Evolutionary conservation across 2,329 filamentous ascomycete genomes (phyloP).

Genomic region (Fusarium sp.): DNA sequence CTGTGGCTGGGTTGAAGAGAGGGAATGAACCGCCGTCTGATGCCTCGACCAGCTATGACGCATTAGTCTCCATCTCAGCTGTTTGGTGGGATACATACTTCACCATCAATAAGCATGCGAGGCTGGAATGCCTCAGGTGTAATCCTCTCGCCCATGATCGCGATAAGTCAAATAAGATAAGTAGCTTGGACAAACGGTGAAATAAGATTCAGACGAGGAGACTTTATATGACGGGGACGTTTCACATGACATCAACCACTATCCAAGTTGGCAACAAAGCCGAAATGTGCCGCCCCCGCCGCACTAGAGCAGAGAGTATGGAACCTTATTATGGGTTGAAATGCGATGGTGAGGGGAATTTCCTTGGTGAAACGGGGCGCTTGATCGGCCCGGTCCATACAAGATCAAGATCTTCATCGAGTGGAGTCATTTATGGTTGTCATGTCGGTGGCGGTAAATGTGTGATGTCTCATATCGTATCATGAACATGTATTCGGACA

Average conservation of each 20-base stretch:
- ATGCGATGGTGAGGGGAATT: background rate
- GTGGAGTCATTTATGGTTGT: background rate
- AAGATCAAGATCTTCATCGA: background rate
- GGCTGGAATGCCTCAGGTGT: constrained; percentile 4
- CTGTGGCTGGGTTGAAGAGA: constrained; percentile 37
- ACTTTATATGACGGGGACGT: background rate
- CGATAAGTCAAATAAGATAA: too few species aligned
- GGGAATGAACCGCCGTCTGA: constrained; percentile 35
- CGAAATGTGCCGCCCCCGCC: constrained; percentile 7
- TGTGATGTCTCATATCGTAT: background rate
- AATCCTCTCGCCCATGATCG: background rate
- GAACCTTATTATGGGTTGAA: background rate
- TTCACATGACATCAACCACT: constrained; percentile 11
- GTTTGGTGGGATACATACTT: constrained; percentile 7
- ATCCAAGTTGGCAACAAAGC: background rate
- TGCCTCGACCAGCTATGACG: constrained; percentile 27
- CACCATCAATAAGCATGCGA: constrained; percentile 33
- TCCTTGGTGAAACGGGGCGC: background rate
- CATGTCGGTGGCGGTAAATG: too few species aligned
- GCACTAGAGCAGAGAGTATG: background rate
- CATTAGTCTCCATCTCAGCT: background rate
- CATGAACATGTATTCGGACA: background rate
- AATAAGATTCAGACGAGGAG: background rate
- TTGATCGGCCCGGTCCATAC: background rate
- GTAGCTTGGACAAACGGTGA: background rate